phyloP scores from a whole-genome alignment of 2,329 filamentous ascomycete species.

The Pseudonectria foliicola region DNA sequence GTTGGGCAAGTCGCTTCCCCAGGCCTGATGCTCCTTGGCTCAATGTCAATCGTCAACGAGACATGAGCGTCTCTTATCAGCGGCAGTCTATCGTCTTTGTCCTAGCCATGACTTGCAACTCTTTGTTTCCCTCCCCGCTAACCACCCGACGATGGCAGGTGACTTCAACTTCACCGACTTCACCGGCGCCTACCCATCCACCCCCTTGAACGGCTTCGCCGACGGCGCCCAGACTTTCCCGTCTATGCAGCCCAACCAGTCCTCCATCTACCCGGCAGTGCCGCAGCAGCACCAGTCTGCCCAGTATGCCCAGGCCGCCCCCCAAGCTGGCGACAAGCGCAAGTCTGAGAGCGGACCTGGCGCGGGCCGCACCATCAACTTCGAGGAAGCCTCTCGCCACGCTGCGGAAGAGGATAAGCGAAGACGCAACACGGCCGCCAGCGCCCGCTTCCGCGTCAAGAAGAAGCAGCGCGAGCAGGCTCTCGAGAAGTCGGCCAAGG shows the following conservation, averaged over 20 bases:
- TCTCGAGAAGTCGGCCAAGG: conserved; percentile 73
- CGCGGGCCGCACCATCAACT: conserved; percentile 40
- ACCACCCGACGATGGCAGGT: conserved; percentile 41
- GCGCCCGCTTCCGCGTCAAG: conserved; percentile 84
- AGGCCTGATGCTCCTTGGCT: conserved; percentile 12
- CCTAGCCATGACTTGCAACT: conserved; percentile 17
- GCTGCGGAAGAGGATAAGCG: conserved; percentile 88
- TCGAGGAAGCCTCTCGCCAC: conserved; percentile 64
- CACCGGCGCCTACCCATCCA: conserved; percentile 42
- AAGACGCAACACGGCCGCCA: conserved; percentile 80
- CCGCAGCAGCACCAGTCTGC: conserved; percentile 29
- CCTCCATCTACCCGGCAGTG: conserved; percentile 35
- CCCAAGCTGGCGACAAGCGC: conserved; percentile 36
- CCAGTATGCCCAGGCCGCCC: conserved; percentile 24
- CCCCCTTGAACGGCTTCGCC: conserved; percentile 36
- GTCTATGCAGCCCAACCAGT: conserved; percentile 46
- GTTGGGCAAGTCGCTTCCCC: conserved; percentile 19
- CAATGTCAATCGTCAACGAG: conserved; percentile 10
- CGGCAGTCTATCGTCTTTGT: conserved; percentile 8
- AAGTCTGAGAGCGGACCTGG: conserved; percentile 36
- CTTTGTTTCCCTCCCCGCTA: conserved; percentile 15
- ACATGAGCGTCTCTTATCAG: conserved; percentile 9
- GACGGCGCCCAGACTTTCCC: conserved; percentile 35
- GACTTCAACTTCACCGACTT: conserved; percentile 53
- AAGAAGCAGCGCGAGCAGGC: conserved; percentile 93